Conservation (phyloP, 495 filamentous ascomycete species). For the Podospora appendiculata region DNA sequence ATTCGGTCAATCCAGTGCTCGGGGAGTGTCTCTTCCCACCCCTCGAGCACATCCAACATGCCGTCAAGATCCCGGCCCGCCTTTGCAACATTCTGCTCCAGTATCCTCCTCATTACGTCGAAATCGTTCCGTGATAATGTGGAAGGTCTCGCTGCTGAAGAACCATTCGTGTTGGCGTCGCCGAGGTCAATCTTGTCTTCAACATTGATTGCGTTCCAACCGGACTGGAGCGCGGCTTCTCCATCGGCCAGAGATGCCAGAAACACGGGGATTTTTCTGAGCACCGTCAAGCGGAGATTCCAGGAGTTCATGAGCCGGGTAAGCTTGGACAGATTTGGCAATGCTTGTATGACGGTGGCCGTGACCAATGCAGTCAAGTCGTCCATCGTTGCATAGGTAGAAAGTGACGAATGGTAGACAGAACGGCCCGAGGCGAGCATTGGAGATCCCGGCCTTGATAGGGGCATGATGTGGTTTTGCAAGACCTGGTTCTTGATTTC, state of each 20-base stretch:
- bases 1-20: conserved; percentile 81
- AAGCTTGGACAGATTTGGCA: conserved; percentile 73
- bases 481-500: conserved; percentile 86
- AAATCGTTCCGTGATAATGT: conserved; percentile 45
- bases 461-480: conserved; percentile 60
- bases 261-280: conserved; percentile 62
- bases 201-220: conserved; percentile 49
- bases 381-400: conserved; percentile 51
- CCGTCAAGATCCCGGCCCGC: conserved; percentile 69
- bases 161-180: conserved; percentile 2
- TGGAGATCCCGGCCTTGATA: conserved; percentile 44
- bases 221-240: conserved; percentile 54
- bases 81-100: conserved; percentile 61
- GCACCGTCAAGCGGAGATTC: conserved; percentile 65
- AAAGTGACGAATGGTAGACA: conserved; percentile 38
- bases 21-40: conserved; percentile 71
- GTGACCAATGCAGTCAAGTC: conserved; percentile 87
- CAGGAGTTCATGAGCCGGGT: conserved; percentile 63
- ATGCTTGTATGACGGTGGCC: conserved; percentile 73
- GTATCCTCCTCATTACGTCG: conserved; percentile 50
- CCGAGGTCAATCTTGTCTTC: not conserved
- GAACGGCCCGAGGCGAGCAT: conserved; percentile 34
- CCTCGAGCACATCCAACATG: conserved; percentile 80
- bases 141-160: not conserved
- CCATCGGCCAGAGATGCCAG: conserved; percentile 57